Percentiles rank a stretch among this genome's conserved stretches.
phyloP scores from a whole-genome alignment of 1,284 basidiomycete species.

The Ceratobasidium sp. region DNA sequence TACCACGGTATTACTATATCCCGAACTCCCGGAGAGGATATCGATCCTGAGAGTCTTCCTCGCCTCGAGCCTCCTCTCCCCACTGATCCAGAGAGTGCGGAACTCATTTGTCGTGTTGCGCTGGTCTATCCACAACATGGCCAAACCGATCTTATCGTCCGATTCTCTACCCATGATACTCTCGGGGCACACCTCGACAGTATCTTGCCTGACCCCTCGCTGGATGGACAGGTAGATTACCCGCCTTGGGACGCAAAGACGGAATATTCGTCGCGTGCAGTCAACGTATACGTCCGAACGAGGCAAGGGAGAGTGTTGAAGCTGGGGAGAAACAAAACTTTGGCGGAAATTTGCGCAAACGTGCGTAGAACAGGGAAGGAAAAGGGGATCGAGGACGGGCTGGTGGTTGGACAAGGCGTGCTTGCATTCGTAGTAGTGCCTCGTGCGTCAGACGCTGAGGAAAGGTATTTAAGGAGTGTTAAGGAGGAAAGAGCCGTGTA shows the following conservation, averaged over 20 bases:
- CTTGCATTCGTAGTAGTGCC: constrained; percentile 41
- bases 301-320: constrained; percentile 82
- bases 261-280: constrained; percentile 77
- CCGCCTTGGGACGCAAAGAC: constrained; percentile 78
- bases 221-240: constrained; percentile 60
- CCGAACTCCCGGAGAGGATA: constrained; percentile 70
- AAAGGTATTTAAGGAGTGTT: constrained; percentile 34
- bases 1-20: constrained; percentile 73
- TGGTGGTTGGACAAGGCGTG: constrained; percentile 37
- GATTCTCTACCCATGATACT: constrained; percentile 88
- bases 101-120: constrained; percentile 85
- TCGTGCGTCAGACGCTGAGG: constrained; percentile 23
- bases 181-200: constrained; percentile 82
- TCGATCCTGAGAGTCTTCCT: constrained; percentile 68
- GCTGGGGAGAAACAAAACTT: constrained; percentile 88
- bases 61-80: constrained; percentile 68
- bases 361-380: constrained; percentile 30
- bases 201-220: constrained; percentile 81
- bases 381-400: constrained; percentile 18
- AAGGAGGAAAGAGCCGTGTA: constrained; percentile 3
- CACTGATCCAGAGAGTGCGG: constrained; percentile 64
- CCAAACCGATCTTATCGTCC: constrained; percentile 88
- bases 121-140: constrained; percentile 93
- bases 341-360: constrained; percentile 60
- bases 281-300: constrained; percentile 90